These are phyloP conservation scores for Saccharomycopsis lassenensis DNA, from an alignment of 805 yeast genomes.

Conservation along the genomic window DNA sequence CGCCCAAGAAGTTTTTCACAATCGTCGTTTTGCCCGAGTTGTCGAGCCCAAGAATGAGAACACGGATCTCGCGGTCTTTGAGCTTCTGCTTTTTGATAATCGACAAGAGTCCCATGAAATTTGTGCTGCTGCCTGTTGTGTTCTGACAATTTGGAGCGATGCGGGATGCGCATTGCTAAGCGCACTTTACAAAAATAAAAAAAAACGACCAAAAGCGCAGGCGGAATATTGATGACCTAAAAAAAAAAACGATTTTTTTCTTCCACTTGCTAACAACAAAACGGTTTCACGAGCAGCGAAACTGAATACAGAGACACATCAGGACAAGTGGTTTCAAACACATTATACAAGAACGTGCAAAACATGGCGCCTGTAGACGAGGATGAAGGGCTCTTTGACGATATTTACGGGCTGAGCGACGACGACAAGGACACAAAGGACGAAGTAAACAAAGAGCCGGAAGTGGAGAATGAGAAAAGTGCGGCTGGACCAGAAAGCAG, in stretches of 20 bases:
- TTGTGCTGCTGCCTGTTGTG: too few relatives aligned
- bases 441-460: constrained; percentile 18
- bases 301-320: too few relatives aligned
- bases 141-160: too few relatives aligned
- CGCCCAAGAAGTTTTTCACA: constrained; percentile 43
- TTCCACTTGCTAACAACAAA: too few relatives aligned
- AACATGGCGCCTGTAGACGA: constrained; percentile 66
- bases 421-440: constrained; percentile 23
- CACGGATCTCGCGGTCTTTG: constrained; percentile 67
- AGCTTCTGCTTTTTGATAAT: constrained; percentile 73
- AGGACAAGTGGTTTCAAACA: too few relatives aligned
- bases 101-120: constrained; percentile 82
- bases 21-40: constrained; percentile 89
- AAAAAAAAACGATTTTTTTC: too few relatives aligned
- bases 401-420: constrained; percentile 47
- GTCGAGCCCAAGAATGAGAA: constrained; percentile 75
- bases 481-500: neutral
- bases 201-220: too few relatives aligned
- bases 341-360: too few relatives aligned
- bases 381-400: constrained; percentile 91
- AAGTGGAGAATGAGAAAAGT: neutral
- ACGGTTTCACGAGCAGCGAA: too few relatives aligned
- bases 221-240: too few relatives aligned
- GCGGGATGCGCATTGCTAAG: too few relatives aligned
- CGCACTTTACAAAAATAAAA: too few relatives aligned